These are phyloP conservation scores for Phoma sp. DNA, from an alignment of 2,329 filamentous ascomycete species.

Conservation along the genomic window DNA sequence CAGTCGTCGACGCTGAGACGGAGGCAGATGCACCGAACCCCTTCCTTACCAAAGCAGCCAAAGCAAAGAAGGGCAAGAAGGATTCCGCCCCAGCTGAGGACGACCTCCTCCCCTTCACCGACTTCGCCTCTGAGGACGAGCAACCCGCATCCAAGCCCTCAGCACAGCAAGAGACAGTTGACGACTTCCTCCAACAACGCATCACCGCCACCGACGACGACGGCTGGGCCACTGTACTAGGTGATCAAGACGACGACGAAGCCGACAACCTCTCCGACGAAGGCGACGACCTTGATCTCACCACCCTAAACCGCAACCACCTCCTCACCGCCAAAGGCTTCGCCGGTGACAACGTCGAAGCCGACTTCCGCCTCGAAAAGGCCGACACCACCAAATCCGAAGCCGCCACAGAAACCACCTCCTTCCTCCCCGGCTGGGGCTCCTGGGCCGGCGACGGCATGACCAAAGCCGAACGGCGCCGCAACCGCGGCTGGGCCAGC, in stretches of 20 bases:
- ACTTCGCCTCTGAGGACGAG: slow-evolving; percentile 14
- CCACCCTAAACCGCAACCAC: slow-evolving; percentile 58
- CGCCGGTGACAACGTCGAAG: slow-evolving; percentile 82
- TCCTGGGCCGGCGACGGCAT: slow-evolving; percentile 88
- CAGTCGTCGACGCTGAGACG: slow-evolving; percentile 8
- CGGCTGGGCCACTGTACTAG: slow-evolving; percentile 55
- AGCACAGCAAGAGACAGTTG: slow-evolving; percentile 24
- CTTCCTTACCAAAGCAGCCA: slow-evolving; percentile 41
- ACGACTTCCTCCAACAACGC: slow-evolving; percentile 41
- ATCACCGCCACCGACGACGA: slow-evolving; percentile 48
- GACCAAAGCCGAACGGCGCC: slow-evolving; percentile 70
- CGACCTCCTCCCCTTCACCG: slow-evolving; percentile 21
- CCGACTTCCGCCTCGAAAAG: slow-evolving; percentile 84
- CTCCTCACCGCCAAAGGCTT: slow-evolving; percentile 84
- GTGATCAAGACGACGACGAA: slow-evolving; percentile 43
- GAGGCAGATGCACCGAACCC: slow-evolving; percentile 33
- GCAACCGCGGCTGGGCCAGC: slow-evolving; percentile 60
- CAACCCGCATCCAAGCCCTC: background rate
- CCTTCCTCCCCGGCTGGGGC: slow-evolving; percentile 93
- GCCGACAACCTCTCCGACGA: slow-evolving; percentile 40
- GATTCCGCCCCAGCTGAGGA: slow-evolving; percentile 18
- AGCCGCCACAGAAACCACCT: slow-evolving; percentile 81
- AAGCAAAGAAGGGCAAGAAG: slow-evolving; percentile 38
- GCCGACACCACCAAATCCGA: slow-evolving; percentile 73
- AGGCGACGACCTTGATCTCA: slow-evolving; percentile 51